Conservation (phyloP, 345 rosid genomes). For the Syzygium aromaticum region DNA sequence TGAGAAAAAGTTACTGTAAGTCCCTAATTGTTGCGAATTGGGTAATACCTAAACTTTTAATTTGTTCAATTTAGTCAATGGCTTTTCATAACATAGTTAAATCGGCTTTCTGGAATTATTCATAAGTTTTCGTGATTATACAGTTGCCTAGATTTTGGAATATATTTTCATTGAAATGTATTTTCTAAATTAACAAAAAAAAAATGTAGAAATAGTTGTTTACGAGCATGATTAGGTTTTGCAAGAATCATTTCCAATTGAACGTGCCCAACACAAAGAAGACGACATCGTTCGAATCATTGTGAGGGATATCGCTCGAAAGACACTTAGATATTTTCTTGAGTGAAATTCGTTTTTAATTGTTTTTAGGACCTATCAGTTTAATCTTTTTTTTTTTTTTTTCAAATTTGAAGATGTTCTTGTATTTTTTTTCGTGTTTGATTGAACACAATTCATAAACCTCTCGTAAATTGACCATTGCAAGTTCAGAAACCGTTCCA, state of each 20-base stretch:
- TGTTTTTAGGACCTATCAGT: not conserved
- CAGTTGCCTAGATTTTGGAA: not conserved
- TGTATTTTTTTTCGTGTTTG: not conserved
- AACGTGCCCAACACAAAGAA: not conserved
- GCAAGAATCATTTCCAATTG: not conserved
- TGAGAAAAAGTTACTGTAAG: accelerated
- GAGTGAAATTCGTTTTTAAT: not conserved
- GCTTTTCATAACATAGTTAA: not conserved
- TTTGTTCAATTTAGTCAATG: not conserved
- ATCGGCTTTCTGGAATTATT: not conserved
- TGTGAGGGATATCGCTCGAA: accelerated
- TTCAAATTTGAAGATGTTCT: not conserved
- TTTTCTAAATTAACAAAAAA: not conserved
- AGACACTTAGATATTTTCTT: not conserved
- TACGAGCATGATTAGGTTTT: not conserved
- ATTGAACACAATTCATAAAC: not conserved
- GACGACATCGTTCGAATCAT: not conserved
- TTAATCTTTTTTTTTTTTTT: not conserved
- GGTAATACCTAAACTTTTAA: not conserved
- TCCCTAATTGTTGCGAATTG: not conserved
- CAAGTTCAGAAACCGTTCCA: not conserved
- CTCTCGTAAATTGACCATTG: not conserved
- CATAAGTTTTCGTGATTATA: not conserved
- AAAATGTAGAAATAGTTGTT: not conserved
- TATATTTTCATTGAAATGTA: not conserved